phyloP scores from a whole-genome alignment of 2,329 filamentous ascomycete genomes.

The Ophiocordyceps camponoti-leonardi region DNA sequence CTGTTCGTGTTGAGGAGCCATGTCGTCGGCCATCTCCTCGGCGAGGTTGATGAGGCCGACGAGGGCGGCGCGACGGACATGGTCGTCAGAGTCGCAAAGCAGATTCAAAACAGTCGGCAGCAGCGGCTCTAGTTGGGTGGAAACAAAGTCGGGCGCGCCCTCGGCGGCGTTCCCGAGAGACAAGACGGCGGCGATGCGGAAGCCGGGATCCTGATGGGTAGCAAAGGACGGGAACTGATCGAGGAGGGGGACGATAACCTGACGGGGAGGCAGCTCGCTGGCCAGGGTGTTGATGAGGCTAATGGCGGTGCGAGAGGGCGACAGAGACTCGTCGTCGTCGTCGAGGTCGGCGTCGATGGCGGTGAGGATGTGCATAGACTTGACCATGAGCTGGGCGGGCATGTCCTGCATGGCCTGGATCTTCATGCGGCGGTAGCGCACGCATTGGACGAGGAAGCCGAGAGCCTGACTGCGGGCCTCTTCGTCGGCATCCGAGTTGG shows the following conservation, averaged over 20 bases:
- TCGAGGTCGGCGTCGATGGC: constrained; percentile 56
- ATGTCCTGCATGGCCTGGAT: constrained; percentile 75
- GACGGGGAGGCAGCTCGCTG: constrained; percentile 74
- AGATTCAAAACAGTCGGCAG: constrained; percentile 73
- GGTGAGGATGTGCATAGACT: constrained; percentile 74
- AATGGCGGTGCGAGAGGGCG: constrained; percentile 70
- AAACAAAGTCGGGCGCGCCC: constrained; percentile 93
- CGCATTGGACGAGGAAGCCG: constrained; percentile 82
- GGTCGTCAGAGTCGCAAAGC: constrained; percentile 66
- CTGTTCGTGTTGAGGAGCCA: constrained; percentile 67
- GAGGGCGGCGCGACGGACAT: constrained; percentile 73
- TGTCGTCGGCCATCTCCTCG: constrained; percentile 83
- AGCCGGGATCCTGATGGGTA: constrained; percentile 53
- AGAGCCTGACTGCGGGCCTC: constrained; percentile 81
- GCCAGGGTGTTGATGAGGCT: constrained; percentile 80
- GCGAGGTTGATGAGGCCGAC: constrained; percentile 79
- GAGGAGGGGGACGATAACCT: constrained; percentile 84
- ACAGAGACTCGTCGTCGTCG: constrained; percentile 58
- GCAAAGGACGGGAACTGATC: constrained; percentile 75
- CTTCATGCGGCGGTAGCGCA: constrained; percentile 88
- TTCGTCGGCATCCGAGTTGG: constrained; percentile 61
- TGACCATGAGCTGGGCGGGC: constrained; percentile 72
- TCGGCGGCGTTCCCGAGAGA: constrained; percentile 89
- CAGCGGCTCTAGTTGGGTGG: constrained; percentile 74
- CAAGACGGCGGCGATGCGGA: constrained; percentile 79